Base-by-base conservation (phyloP, 192 early-diverging fungal species). In the Jimgerdemannia flammicorona region DNA sequence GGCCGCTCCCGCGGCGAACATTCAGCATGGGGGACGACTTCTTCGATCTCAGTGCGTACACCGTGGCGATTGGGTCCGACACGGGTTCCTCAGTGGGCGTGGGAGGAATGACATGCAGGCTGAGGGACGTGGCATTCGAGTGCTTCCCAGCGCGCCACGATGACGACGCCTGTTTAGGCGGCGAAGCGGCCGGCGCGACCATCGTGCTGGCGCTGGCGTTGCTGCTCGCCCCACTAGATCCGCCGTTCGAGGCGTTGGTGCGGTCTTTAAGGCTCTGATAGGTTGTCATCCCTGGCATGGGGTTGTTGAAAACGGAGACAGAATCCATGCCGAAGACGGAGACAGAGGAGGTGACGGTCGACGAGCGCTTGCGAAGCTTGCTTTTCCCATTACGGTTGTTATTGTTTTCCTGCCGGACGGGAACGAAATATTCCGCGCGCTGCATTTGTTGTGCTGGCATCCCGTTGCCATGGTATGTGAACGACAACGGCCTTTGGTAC, bases 301-400 rank as follows among this genome's bases (percentile, higher is more conserved):
- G 72, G 42, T 73, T 66, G 72, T 73, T 73, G 72, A 73, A 73
- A 11, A 73, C 17, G 29, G 72, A 73, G 40, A 73, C 72, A 43
- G 72, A 73, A 14, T 64, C 72, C 11, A 66, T 59, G 8, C 14
- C 8, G 49, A 59, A 59, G 8, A 59, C 49, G 14, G 49, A 10
- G 49, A 14, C 6, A 2, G 8, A 10, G 8, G 49, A 59, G 14
- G 49, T 10, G 8, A 59, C 49, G 49, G 49, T 59, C 8, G 49
- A 59, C 49, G 49, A 59, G 8, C 49, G 49, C 14, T 59, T 59
- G 49, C 14, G 49, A 10, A 10, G 49, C 49, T 59, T 59, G 49
- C 49, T 59, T 0, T 59, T 59, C 6, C 49, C 8, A 59, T 59
- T 59, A 59, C 49, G 29, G 29, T 29, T 29, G 29, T 29, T 29